Evolutionary conservation across 805 yeast species (phyloP), one percentile per base, ranked within the genome.

Genomic region (Ogataea henricii): DNA sequence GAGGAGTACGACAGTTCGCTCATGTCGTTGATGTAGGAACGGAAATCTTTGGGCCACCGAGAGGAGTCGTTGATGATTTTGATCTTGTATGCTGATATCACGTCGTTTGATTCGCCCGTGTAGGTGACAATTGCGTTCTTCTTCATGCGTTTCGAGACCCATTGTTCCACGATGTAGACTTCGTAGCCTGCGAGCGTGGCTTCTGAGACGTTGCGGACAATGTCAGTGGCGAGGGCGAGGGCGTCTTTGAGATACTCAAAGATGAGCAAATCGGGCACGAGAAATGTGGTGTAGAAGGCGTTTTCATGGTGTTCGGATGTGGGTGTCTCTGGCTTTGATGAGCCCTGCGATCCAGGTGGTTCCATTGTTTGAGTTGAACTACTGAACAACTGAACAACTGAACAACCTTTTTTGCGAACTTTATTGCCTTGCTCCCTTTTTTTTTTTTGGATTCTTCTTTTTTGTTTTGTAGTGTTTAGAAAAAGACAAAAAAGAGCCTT

Each of bases 81-180:
- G 48, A 83, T 75, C 29, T 78, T 79, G 29, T 70, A 63, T 2
- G 84, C 96, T 16, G 72, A 65, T 0, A 89, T 77, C 23, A 68
- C 67, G 55, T 89, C 87, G n/a, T 73, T 72, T 4, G 79, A 62
- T 60, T 89, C 87, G 2, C 99, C 99, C 0, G 98, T 92, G 65
- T 79, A 94, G 0, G 92, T 81, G 1, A 94, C 81, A 14, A 92
- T 83, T 4, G 87, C 74, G 1, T 85, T 75, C 21, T 87, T 82
- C 10, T 81, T 69, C 35, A 78, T 73, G 38, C 98, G 72, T 49
- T 83, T 83, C 27, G 85, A 76, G 2, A 87, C 85, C 99, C 99
- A 94, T 65, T 92, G 97, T 64, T 94, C 98, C 9, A 92, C 96
- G 32, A 94, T 73, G 64, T 94, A 94, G 13, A 87, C 78, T 66